These are phyloP conservation scores for Clavaria fumosa DNA, from an alignment of 768 basidiomycete genomes.

Conservation along the genomic window DNA sequence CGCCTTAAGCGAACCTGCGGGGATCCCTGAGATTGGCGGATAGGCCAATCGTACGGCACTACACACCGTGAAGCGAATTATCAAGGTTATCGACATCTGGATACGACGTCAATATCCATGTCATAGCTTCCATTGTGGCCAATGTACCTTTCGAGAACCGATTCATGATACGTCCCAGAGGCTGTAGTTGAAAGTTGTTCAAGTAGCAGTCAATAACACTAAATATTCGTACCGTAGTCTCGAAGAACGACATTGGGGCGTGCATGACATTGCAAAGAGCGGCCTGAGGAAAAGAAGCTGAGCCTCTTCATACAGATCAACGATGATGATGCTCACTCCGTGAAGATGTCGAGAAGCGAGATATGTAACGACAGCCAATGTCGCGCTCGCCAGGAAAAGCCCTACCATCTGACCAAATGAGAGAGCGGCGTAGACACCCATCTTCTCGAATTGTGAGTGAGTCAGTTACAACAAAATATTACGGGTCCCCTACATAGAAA, in stretches of 20 bases:
- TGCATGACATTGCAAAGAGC: constrained; percentile 60
- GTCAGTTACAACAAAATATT: too few species aligned
- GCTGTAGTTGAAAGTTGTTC: constrained; percentile 27
- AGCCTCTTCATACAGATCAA: not conserved
- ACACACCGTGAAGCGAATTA: constrained; percentile 44
- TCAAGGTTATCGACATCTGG: constrained; percentile 69
- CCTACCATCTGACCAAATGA: constrained; percentile 7
- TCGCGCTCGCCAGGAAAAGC: constrained; percentile 7
- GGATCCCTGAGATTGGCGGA: too few species aligned
- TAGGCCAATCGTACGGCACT: too few species aligned
- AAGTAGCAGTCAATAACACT: constrained; percentile 4
- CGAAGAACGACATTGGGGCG: constrained; percentile 85
- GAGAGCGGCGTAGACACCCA: constrained; percentile 10
- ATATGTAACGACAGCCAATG: constrained; percentile 9
- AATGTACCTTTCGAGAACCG: constrained; percentile 76
- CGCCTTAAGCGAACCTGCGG: constrained; percentile 56
- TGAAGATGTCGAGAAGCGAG: constrained; percentile 63
- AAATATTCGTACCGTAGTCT: constrained; percentile 49
- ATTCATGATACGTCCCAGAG: constrained; percentile 80
- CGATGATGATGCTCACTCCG: constrained; percentile 21
- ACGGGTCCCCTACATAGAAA: constrained; percentile 69
- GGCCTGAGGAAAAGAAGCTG: constrained; percentile 20
- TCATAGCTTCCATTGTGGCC: too few species aligned
- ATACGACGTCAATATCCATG: too few species aligned
- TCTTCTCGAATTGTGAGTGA: too few species aligned